Evolutionary conservation across 73 alveolate genomes (phyloP).

Genomic region (Tetrahymena borealis): DNA sequence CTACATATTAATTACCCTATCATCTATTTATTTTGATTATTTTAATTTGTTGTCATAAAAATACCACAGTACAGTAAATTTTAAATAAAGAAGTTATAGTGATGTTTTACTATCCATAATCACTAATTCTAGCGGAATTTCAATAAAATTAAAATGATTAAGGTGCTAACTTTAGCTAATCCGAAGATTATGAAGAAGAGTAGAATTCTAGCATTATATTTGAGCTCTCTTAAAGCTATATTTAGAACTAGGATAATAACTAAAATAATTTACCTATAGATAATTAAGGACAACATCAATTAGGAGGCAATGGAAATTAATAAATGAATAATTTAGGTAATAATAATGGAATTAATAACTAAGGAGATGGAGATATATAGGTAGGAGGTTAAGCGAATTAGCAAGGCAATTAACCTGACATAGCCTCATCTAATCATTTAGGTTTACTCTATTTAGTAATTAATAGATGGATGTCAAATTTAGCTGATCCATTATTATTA

Average conservation of each 20-base stretch:
- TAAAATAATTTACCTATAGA: not conserved
- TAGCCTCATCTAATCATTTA: not conserved
- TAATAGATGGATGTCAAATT: not conserved
- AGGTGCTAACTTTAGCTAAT: not conserved
- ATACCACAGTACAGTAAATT: no score
- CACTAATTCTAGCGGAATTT: not conserved
- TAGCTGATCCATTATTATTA: not conserved
- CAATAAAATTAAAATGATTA: not conserved
- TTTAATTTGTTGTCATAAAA: no score
- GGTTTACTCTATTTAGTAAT: not conserved
- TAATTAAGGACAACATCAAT: not conserved
- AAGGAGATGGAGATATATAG: no score
- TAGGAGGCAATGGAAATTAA: not conserved
- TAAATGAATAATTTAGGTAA: no score
- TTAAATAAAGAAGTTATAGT: not conserved
- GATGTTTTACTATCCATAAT: not conserved
- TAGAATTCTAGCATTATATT: not conserved
- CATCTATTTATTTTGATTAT: no score
- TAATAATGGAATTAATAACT: no score
- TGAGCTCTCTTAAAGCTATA: not conserved
- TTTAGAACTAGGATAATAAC: not conserved
- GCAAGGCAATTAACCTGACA: no score
- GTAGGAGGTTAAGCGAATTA: no score
- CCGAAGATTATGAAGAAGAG: not conserved
- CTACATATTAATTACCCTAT: no score